Evolutionary conservation across 208 protist species (phyloP).

Genomic region (Trypanosomatidae sp.): DNA sequence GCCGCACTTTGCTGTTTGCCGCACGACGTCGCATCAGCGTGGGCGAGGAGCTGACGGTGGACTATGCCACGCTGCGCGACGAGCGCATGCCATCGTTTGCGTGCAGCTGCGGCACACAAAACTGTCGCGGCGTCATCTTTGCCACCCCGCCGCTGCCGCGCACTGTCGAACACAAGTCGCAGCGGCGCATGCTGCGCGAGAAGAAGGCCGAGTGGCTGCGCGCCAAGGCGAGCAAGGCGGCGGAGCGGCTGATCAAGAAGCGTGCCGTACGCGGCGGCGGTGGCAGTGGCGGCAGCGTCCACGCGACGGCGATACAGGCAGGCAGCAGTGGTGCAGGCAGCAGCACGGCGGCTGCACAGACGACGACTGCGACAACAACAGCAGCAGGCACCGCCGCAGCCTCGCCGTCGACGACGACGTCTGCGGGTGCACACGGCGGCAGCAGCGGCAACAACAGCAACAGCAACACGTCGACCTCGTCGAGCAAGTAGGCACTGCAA

Average conservation of each 20-base stretch:
- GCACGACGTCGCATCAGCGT: constrained; percentile 65
- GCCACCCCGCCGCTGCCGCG: constrained; percentile 46
- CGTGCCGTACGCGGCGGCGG: constrained; percentile 8
- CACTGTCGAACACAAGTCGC: constrained; percentile 39
- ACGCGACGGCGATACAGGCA: not conserved
- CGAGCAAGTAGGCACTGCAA: too few species aligned
- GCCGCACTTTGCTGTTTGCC: constrained; percentile 58
- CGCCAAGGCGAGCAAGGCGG: constrained; percentile 56
- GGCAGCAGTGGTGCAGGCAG: not conserved
- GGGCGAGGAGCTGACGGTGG: constrained; percentile 80
- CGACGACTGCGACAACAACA: too few species aligned
- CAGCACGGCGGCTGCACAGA: too few species aligned
- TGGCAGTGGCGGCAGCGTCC: not conserved
- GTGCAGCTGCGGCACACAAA: constrained; percentile 71
- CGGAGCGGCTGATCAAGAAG: constrained; percentile 66
- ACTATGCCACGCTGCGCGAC: constrained; percentile 76
- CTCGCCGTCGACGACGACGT: too few species aligned
- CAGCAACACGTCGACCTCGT: not conserved
- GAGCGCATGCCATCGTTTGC: constrained; percentile 65
- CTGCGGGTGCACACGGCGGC: not conserved
- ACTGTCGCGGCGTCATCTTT: constrained; percentile 76
- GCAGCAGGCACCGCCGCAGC: too few species aligned
- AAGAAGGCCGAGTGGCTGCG: constrained; percentile 63
- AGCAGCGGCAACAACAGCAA: not conserved
- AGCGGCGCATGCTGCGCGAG: constrained; percentile 51